phyloP scores from a whole-genome alignment of 176 grass and related monocot species.

The Raddia guianensis region DNA sequence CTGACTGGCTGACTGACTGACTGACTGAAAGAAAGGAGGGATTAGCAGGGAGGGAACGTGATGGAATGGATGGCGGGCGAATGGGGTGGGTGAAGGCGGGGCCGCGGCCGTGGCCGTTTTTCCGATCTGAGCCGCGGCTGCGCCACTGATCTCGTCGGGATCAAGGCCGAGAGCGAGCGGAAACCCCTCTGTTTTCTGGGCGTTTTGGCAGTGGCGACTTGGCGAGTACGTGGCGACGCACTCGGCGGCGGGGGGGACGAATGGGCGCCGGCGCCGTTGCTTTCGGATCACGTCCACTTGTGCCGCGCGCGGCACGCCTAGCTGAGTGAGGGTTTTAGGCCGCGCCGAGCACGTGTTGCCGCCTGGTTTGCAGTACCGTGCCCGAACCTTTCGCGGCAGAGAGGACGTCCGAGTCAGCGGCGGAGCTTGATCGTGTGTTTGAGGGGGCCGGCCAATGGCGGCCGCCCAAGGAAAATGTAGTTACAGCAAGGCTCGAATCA shows the following conservation, averaged over 20 bases:
- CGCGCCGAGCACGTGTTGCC: conserved; percentile 22
- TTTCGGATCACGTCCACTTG: conserved; percentile 3
- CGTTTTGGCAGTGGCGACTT: neutral
- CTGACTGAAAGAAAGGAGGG: neutral
- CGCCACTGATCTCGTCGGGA: neutral
- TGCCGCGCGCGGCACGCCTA: no score
- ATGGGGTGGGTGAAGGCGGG: neutral
- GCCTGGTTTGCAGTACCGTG: neutral
- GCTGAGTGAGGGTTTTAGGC: conserved; percentile 30
- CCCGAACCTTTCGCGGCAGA: neutral
- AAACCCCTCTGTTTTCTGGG: neutral
- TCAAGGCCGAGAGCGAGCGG: neutral
- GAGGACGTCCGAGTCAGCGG: neutral
- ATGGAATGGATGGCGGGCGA: neutral
- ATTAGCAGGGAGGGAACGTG: neutral
- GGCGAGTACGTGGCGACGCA: neutral
- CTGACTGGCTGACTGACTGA: neutral
- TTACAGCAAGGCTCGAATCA: no score
- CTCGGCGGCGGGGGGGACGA: neutral
- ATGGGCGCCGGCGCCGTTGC: neutral
- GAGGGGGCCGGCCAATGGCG: no score
- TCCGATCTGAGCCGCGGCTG: neutral
- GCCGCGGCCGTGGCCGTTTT: neutral
- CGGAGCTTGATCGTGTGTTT: no score
- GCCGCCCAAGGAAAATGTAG: no score